These are phyloP conservation scores for Artemisia tridentata DNA, from an alignment of 129 eudicot genomes.

Conservation along the genomic window DNA sequence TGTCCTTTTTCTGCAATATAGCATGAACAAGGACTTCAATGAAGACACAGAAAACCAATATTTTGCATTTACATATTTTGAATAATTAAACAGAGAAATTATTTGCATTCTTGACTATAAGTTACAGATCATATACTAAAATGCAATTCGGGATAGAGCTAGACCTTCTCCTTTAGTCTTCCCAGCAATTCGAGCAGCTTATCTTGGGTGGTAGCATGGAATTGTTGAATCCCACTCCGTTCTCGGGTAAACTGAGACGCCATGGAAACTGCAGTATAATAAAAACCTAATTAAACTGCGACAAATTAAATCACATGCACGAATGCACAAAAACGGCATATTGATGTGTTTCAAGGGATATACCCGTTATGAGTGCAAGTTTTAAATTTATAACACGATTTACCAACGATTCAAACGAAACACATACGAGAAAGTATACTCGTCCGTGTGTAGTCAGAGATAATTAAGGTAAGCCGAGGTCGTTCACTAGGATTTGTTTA, in stretches of 20 bases:
- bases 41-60: background rate
- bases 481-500: too few species aligned
- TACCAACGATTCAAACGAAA: too few species aligned
- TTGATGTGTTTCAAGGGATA: too few species aligned
- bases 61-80: background rate
- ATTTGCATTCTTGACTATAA: background rate
- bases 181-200: slow-evolving; percentile 65
- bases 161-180: slow-evolving; percentile 72
- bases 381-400: too few species aligned
- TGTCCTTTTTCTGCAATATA: slow-evolving; percentile 51
- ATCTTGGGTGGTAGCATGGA: slow-evolving; percentile 75
- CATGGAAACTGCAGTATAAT: slow-evolving; percentile 39
- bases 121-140: background rate
- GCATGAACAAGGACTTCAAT: slow-evolving; percentile 1
- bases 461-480: too few species aligned
- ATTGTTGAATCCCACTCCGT: slow-evolving; percentile 85
- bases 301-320: too few species aligned
- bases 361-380: too few species aligned
- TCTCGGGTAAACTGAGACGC: slow-evolving; percentile 58
- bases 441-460: too few species aligned
- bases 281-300: background rate
- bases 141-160: background rate
- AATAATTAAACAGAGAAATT: background rate
- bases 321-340: too few species aligned
- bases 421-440: too few species aligned